These are phyloP conservation scores for Hypoxylon fuscum DNA, from an alignment of 495 filamentous ascomycete genomes.

Conservation along the genomic window DNA sequence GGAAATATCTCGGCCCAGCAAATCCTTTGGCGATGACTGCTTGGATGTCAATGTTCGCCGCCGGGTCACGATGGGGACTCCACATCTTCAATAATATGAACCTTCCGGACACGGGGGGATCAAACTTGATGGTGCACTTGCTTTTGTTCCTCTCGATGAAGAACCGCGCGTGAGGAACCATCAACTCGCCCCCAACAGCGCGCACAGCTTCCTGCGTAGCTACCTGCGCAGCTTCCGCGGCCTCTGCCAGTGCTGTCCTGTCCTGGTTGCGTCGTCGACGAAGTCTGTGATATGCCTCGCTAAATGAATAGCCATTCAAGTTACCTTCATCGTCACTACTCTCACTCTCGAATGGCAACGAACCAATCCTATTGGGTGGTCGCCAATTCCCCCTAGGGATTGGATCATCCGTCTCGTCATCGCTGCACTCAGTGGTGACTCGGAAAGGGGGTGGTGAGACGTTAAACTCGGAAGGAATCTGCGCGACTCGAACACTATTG, in stretches of 20 bases:
- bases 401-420: conserved; percentile 58
- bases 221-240: conserved; percentile 60
- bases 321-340: conserved; percentile 54
- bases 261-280: conserved; percentile 43
- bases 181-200: conserved; percentile 61
- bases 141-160: conserved; percentile 81
- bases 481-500: conserved; percentile 55
- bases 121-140: conserved; percentile 87
- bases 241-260: conserved; percentile 57
- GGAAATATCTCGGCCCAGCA: conserved; percentile 83
- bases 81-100: conserved; percentile 88
- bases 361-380: conserved; percentile 57
- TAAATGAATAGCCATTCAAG: conserved; percentile 39
- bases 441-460: conserved; percentile 51
- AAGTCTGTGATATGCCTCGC: conserved; percentile 21
- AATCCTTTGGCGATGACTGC: conserved; percentile 81
- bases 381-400: conserved; percentile 32
- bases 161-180: conserved; percentile 79
- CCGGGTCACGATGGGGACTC: conserved; percentile 67
- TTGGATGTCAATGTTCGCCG: conserved; percentile 85
- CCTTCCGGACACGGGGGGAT: conserved; percentile 83
- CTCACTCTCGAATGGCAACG: conserved; percentile 60
- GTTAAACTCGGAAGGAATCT: conserved; percentile 63
- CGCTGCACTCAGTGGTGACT: conserved; percentile 63
- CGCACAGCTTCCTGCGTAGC: conserved; percentile 65